These are phyloP conservation scores for Candida glaebosa DNA, from an alignment of 805 yeast species.

Conservation along the genomic window DNA sequence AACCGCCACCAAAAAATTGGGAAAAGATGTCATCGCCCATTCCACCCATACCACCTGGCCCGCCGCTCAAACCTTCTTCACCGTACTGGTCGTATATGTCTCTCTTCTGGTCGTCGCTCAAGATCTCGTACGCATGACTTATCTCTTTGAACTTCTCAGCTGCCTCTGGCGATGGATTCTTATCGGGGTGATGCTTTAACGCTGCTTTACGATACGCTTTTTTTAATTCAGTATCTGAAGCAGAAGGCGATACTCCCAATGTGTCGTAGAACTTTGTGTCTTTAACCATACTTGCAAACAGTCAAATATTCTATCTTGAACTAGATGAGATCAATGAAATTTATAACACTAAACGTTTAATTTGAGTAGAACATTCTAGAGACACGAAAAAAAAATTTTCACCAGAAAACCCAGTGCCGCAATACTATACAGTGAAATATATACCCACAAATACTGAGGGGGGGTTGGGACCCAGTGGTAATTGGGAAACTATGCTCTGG, in stretches of 20 bases:
- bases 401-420: neutral
- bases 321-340: conserved; percentile 1
- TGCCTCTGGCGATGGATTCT: conserved; percentile 82
- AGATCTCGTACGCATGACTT: conserved; percentile 82
- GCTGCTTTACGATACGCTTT: conserved; percentile 83
- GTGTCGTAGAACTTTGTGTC: conserved; percentile 76
- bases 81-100: conserved; percentile 87
- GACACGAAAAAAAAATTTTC: conserved; percentile 1
- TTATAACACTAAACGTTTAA: neutral
- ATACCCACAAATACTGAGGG: neutral
- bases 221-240: conserved; percentile 68
- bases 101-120: conserved; percentile 85
- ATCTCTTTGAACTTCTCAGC: conserved; percentile 94
- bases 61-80: conserved; percentile 84
- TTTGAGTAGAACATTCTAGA: neutral
- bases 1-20: conserved; percentile 75
- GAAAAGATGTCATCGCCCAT: conserved; percentile 72
- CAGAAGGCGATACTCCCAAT: conserved; percentile 68
- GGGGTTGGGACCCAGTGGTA: too few species aligned
- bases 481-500: neutral
- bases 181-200: conserved; percentile 79
- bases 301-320: too few species aligned
- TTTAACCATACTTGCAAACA: conserved; percentile 69
- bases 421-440: neutral
- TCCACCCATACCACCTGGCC: conserved; percentile 59